phyloP scores from a whole-genome alignment of 257 asterid species.

The Asclepias syriaca region DNA sequence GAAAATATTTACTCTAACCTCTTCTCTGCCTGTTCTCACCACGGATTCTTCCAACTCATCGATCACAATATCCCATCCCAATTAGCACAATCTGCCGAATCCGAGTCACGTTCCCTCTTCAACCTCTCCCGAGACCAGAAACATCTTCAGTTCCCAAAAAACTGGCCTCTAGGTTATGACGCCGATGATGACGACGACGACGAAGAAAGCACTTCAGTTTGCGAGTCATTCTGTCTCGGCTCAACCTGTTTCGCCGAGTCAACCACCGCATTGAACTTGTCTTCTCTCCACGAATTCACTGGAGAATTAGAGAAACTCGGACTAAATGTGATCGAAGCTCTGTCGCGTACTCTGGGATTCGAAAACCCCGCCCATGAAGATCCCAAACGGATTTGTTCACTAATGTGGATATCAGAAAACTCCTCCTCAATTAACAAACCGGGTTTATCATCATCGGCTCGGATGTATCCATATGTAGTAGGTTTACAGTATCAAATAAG shows the following conservation, averaged over 20 bases:
- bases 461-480: slow-evolving; percentile 56
- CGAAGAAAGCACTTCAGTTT: slow-evolving; percentile 6
- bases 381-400: slow-evolving; percentile 26
- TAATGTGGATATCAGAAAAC: slow-evolving; percentile 57
- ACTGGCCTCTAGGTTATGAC: slow-evolving; percentile 77
- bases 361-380: slow-evolving; percentile 38
- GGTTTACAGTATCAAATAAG: slow-evolving; percentile 51
- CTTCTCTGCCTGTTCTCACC: slow-evolving; percentile 42
- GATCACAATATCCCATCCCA: slow-evolving; percentile 44
- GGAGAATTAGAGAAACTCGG: slow-evolving; percentile 56
- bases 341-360: slow-evolving; percentile 49
- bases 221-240: slow-evolving; percentile 54
- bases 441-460: slow-evolving; percentile 32
- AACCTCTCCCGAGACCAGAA: slow-evolving; percentile 35
- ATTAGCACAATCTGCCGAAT: slow-evolving; percentile 42
- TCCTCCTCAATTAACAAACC: not conserved
- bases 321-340: slow-evolving; percentile 36
- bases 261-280: slow-evolving; percentile 26
- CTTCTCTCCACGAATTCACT: slow-evolving; percentile 37
- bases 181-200: slow-evolving; percentile 2
- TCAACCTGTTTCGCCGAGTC: slow-evolving; percentile 30
- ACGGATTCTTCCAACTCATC: slow-evolving; percentile 68
- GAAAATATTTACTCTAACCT: slow-evolving; percentile 29
- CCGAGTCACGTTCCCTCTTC: slow-evolving; percentile 30
- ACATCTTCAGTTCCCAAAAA: slow-evolving; percentile 32